These are phyloP conservation scores for Aspergillus steynii DNA, from an alignment of 495 filamentous ascomycete species.

Conservation along the genomic window DNA sequence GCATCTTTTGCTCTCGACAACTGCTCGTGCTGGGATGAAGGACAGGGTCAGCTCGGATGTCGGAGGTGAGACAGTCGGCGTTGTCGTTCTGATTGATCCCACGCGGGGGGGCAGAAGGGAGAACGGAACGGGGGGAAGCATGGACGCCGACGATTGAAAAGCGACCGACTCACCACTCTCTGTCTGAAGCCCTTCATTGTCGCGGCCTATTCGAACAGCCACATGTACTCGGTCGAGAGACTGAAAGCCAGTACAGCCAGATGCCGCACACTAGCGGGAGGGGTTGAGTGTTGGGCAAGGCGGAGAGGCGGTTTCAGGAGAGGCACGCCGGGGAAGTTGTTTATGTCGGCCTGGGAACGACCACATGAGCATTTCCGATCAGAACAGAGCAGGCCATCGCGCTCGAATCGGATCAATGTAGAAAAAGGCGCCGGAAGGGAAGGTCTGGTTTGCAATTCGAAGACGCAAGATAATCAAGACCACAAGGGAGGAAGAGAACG, in stretches of 20 bases:
- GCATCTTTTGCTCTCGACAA: conserved; percentile 93
- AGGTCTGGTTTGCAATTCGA: neutral
- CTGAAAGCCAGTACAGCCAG: conserved; percentile 42
- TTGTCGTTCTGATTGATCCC: conserved; percentile 8
- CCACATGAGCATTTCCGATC: conserved; percentile 32
- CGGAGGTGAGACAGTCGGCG: conserved; percentile 10
- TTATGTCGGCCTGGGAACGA: conserved; percentile 36
- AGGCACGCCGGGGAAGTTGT: conserved; percentile 31
- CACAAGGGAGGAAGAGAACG: neutral
- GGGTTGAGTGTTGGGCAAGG: conserved; percentile 21
- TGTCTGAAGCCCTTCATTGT: conserved; percentile 98
- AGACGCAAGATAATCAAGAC: neutral
- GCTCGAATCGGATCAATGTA: conserved; percentile 7
- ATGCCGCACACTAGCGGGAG: conserved; percentile 44
- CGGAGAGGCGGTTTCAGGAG: conserved; percentile 25
- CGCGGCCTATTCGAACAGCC: conserved; percentile 30
- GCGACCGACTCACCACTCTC: conserved; percentile 78
- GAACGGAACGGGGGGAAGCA: conserved; percentile 16
- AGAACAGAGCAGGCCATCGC: conserved; percentile 15
- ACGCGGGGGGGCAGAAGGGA: conserved; percentile 13
- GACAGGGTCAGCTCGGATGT: conserved; percentile 23
- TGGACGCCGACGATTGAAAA: conserved; percentile 6
- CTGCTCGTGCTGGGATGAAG: conserved; percentile 67
- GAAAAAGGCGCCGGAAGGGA: neutral
- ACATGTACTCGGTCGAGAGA: conserved; percentile 40